Percentiles rank a stretch among this genome's conserved stretches.
Evolutionary conservation across 495 filamentous ascomycete species (phyloP).

Genomic region (Pyrenula massariospora): DNA sequence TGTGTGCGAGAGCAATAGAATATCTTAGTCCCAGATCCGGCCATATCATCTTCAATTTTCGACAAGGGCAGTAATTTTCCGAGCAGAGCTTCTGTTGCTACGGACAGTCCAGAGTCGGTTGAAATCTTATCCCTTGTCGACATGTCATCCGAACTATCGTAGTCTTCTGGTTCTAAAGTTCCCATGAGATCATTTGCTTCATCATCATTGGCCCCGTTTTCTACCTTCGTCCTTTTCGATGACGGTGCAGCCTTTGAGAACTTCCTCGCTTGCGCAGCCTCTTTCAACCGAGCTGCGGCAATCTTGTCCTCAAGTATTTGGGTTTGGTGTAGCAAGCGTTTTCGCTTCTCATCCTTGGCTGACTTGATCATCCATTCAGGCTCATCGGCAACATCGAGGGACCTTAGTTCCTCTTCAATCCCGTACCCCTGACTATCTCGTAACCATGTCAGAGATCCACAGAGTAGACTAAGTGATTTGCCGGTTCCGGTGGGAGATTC

Average conservation of each 20-base stretch:
- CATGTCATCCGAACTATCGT: conserved; percentile 55
- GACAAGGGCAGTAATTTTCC: conserved; percentile 20
- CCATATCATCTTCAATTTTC: conserved; percentile 36
- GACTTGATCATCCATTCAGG: conserved; percentile 85
- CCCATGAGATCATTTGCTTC: background rate
- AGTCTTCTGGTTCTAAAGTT: conserved; percentile 63
- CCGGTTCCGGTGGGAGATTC: conserved; percentile 89
- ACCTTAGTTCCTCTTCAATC: conserved; percentile 41
- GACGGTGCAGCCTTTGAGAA: background rate
- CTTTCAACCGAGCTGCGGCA: conserved; percentile 10
- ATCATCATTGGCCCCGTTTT: background rate
- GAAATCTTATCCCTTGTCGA: conserved; percentile 7
- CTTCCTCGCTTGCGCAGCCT: background rate
- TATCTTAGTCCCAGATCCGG: conserved; percentile 58
- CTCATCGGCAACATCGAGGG: conserved; percentile 51
- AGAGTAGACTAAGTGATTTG: conserved; percentile 96
- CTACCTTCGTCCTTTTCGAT: background rate
- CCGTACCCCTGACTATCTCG: conserved; percentile 64
- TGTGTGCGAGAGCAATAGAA: conserved; percentile 94
- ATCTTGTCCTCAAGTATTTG: conserved; percentile 62
- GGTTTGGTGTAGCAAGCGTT: conserved; percentile 51
- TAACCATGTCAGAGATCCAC: conserved; percentile 85
- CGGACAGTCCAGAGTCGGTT: conserved; percentile 24
- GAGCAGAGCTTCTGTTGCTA: conserved; percentile 28
- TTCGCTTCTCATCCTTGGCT: conserved; percentile 51